Conservation (phyloP, 2,329 filamentous ascomycete species). For the Pseudogymnoascus sp. region DNA sequence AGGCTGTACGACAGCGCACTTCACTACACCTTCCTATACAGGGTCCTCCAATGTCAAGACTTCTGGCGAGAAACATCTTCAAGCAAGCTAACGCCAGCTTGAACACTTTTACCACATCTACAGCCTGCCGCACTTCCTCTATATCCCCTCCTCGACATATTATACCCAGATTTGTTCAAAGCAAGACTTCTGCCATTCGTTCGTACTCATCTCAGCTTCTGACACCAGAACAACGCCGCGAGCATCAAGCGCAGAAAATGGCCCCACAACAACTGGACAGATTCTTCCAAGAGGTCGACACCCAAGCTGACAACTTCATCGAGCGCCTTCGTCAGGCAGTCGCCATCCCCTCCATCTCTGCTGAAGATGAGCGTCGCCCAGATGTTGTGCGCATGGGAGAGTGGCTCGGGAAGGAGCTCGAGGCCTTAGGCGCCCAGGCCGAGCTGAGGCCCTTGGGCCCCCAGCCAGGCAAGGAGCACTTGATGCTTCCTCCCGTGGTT, state of each 20-base stretch:
- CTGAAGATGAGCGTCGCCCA: constrained; percentile 76
- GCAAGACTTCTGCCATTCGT: not conserved
- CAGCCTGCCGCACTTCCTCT: not conserved
- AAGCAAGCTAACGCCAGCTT: constrained; percentile 4
- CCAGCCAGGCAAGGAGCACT: constrained; percentile 82
- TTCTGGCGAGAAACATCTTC: constrained; percentile 6
- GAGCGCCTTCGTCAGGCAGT: constrained; percentile 85
- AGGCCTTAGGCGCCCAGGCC: constrained; percentile 74
- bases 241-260: constrained; percentile 60
- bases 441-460: constrained; percentile 81
- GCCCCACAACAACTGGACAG: constrained; percentile 73
- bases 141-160: not conserved
- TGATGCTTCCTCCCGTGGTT: constrained; percentile 87
- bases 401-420: constrained; percentile 78
- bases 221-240: constrained; percentile 5
- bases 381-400: constrained; percentile 97
- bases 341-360: constrained; percentile 91
- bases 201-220: constrained; percentile 7
- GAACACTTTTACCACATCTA: constrained; percentile 1
- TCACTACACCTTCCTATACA: constrained; percentile 9
- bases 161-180: not conserved
- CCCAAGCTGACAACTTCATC: constrained; percentile 72
- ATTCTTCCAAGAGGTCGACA: constrained; percentile 89
- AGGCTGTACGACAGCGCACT: constrained; percentile 4
- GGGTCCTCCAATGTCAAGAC: constrained; percentile 9